Conservation (phyloP, 176 grass and related monocot genomes). For the Carex pumila region DNA sequence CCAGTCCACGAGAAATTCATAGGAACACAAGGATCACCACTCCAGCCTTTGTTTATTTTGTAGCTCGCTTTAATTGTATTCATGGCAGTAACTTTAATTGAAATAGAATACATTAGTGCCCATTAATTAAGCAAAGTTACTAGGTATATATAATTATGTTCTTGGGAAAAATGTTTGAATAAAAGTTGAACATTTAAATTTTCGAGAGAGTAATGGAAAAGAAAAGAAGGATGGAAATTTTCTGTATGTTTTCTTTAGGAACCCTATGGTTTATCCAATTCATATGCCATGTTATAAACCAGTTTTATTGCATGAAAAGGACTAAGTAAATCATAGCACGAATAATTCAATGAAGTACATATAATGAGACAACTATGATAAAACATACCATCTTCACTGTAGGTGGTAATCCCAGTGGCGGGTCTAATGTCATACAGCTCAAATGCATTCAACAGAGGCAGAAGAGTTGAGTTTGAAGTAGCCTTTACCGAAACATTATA, state of each 20-base stretch:
- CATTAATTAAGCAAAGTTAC: no score
- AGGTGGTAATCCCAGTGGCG: not conserved
- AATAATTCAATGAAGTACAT: not conserved
- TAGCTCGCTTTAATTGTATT: no score
- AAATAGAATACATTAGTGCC: not conserved
- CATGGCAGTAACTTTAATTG: no score
- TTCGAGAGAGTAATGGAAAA: no score
- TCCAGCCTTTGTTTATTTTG: no score
- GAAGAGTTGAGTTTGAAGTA: slow-evolving; percentile 6
- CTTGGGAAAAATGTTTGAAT: no score
- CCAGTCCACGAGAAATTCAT: no score
- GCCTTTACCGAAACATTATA: not conserved
- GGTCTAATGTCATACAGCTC: not conserved
- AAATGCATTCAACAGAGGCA: slow-evolving; percentile 13
- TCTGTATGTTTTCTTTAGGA: not conserved
- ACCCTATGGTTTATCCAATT: not conserved
- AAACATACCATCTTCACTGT: slow-evolving; percentile 13
- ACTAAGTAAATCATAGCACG: not conserved
- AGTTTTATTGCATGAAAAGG: not conserved
- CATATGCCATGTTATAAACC: not conserved
- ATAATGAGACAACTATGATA: not conserved
- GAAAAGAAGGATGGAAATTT: not conserved
- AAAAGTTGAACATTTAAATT: no score
- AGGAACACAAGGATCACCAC: no score
- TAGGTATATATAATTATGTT: no score